Base-by-base conservation (phyloP, 768 basidiomycete genomes). In the Hypholoma fasciculare region DNA sequence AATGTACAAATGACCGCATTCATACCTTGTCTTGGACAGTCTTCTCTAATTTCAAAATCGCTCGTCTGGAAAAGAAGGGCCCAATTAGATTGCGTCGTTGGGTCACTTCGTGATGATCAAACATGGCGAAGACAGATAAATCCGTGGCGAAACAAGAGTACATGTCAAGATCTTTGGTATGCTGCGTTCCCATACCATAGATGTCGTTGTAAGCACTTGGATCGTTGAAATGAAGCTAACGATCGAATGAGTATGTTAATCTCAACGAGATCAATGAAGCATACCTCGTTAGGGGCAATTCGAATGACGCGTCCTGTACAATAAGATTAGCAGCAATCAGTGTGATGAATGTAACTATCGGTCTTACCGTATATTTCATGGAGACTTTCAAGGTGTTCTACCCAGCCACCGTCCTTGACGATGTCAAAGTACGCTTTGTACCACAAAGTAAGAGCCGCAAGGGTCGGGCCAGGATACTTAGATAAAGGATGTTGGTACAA, bases 161-260 rank as follows among this genome's bases (percentile, higher is more conserved):
- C 61, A 78, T 65, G 14, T 64, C 62, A 0, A 65, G 61, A 26
- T 77, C 70, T 55, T 78, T 78, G 8, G 69, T 67, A 60, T 75
- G 74, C 51, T 69, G 69, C 4, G 69, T 67, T 8, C 71, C 71
- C 63, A 72, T 71, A 17, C 73, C 72, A 62, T 80, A 78, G 19
- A 80, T 78, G 16, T 77, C 77, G 27, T 66, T 66, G 56, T 77
- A 77, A 5, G 71, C 76, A 7, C 66, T 61, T 14, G 76, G 75
- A 54, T 75, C 70, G 48, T 71, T 73, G 66, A 80, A 80, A 53
- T 78, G 77, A 50, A 80, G 71, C 78, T 79, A 43, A 16, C 17
- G n/a, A 23, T 30, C 20, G 37, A 36, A 27, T 61, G 40, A 34
- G 36, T 50, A 42, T 38, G 37, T 27, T 36, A 51, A 42, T 38